These are phyloP conservation scores for Antrodiella citrinella DNA, from an alignment of 768 basidiomycete genomes.

Conservation along the genomic window DNA sequence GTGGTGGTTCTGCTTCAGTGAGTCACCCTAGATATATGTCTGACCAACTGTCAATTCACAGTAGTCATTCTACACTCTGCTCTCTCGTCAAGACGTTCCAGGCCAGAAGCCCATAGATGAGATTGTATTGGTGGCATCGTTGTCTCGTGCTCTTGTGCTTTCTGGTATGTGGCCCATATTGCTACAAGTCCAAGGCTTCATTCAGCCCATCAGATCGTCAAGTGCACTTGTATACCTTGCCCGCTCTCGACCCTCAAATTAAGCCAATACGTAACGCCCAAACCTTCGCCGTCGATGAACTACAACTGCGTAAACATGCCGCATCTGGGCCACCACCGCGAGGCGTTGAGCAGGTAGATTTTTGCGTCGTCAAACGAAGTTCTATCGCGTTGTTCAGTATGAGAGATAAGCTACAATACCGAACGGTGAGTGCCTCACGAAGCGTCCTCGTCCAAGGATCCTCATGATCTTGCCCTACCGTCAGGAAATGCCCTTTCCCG, in stretches of 20 bases:
- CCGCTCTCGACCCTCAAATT: constrained; percentile 67
- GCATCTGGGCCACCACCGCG: constrained; percentile 29
- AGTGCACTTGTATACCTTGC: constrained; percentile 74
- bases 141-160: constrained; percentile 66
- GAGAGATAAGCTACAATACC: constrained; percentile 53
- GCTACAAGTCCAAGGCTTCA: constrained; percentile 2
- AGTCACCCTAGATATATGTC: too few relatives aligned
- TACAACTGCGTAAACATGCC: constrained; percentile 46
- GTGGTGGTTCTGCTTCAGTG: constrained; percentile 43
- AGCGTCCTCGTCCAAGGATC: too few relatives aligned
- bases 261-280: constrained; percentile 78
- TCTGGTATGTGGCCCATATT: constrained; percentile 44
- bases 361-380: constrained; percentile 65
- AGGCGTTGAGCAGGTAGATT: constrained; percentile 46
- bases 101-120: constrained; percentile 69
- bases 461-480: too few relatives aligned
- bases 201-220: constrained; percentile 36
- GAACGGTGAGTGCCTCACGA: constrained; percentile 46
- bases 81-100: constrained; percentile 52
- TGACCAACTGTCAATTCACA: background rate
- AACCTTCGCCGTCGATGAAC: constrained; percentile 77
- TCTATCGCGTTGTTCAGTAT: constrained; percentile 57
- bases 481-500: constrained; percentile 65
- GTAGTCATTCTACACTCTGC: constrained; percentile 19
- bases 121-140: constrained; percentile 69